Evolutionary conservation across 352 stramenopile genomes (phyloP), one percentile per base, ranked within the genome.

Genomic region (Paralagenidium karlingii): DNA sequence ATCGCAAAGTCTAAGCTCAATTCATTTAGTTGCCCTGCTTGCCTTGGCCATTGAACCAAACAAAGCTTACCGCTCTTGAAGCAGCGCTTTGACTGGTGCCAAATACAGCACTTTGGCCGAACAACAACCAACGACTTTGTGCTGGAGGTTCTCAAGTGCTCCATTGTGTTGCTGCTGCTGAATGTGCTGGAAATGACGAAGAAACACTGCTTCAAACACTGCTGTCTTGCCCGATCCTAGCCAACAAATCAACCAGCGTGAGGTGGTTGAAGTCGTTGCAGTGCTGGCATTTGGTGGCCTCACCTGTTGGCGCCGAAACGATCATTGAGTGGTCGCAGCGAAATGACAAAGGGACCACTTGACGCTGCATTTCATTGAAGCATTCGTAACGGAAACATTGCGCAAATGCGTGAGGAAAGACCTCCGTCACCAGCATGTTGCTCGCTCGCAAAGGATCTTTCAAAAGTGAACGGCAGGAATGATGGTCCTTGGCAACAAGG

Each of bases 191-290:
- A 47, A 49, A 11, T 44, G 46, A 15, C 55, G 60, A 16, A 78
- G 49, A 40, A 78, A 70, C 9, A 59, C 60, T 5, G 58, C 58
- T 42, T 78, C 64, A 12, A 74, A 16, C 11, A 74, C 49, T 6
- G 45, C 32, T 8, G 64, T 78, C 40, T 78, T 78, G 12, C 64
- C 61, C 4, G 58, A 68, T 3, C 64, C 58, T 74, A 24, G 15
- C 13, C 10, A 16, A 42, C 11, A 10, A n/a, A 2, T 12, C 1
- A 4, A 20, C 2, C 28, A 15, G 11, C 11, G 28, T 13, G 11
- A 32, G 28, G 11, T 15, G 15, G 15, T 13, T 11, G 15, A 32
- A 32, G 28, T 32, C 15, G 28, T 13, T 13, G 28, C 28, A 32
- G 28, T 13, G 15, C 28, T 11, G 11, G 15, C 11, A 25, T 37